Evolutionary conservation across 2,329 filamentous ascomycete genomes (phyloP), one percentile per base, ranked within the genome.

Genomic region (Penicillium sp.): DNA sequence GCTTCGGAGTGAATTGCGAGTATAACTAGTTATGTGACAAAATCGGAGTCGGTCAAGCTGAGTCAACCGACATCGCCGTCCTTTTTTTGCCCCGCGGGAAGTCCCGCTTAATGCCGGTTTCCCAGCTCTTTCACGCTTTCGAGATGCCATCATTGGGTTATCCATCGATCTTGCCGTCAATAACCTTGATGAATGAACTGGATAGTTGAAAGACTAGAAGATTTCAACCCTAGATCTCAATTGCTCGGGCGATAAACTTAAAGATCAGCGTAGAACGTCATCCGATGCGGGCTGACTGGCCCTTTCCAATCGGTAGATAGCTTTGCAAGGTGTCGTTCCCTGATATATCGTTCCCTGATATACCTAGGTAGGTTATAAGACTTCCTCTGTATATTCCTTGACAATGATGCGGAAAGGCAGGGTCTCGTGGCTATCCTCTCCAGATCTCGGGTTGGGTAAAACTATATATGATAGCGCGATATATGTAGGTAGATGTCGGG

Each of bases 31-130:
- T n/a, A 20, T 20, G 44, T 46, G 36, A 50, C 27, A 47, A 37
- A 41, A 38, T 53, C 34, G 40, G 34, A 18, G 27, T 40, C 44
- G 38, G 43, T 37, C 34, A 34, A 32, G 55, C 56, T 59, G 57
- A 59, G 47, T 59, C 57, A 58, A 58, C 61, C 63, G 62, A 64
- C 63, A 63, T 65, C 63, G 63, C 62, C 44, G 38, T 51, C 22
- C 35, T 50, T 32, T 49, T 52, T 58, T 58, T 54, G 43, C 45
- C 49, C 52, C 52, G 43, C 56, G 53, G 57, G 48, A 58, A 58
- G 16, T 28, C 39, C 51, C 57, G 56, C 56, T 60, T 60, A 59
- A 42, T 42, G 40, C 43, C 56, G 57, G 57, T 43, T 40, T 22
- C 37, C 14, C 40, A 24, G 20, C 18, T 46, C 41, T 44, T 39